These are phyloP conservation scores for Pestalotiopsis sp. DNA, from an alignment of 2,329 filamentous ascomycete genomes.

Conservation along the genomic window DNA sequence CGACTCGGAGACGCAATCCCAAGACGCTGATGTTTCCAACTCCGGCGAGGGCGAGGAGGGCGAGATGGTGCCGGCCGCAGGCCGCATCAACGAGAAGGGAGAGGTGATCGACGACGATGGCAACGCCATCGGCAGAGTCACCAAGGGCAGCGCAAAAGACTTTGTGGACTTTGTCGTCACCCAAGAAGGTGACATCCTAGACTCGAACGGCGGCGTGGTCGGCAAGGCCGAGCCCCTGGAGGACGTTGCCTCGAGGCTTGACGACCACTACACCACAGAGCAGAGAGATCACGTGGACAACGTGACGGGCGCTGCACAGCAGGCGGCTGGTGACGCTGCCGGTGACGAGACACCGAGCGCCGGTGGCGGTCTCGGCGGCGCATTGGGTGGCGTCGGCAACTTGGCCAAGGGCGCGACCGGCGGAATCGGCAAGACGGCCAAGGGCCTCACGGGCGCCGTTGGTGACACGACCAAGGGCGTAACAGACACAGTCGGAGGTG, in stretches of 20 bases:
- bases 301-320: neutral
- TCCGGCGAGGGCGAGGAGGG: conserved; percentile 28
- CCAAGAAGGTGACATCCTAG: conserved; percentile 35
- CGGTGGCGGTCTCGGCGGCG: conserved; percentile 11
- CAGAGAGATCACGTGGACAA: conserved; percentile 18
- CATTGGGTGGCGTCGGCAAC: conserved; percentile 24
- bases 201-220: conserved; percentile 31
- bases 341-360: conserved; percentile 5
- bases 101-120: conserved; percentile 58
- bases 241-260: conserved; percentile 29
- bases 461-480: conserved; percentile 23
- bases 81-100: conserved; percentile 53
- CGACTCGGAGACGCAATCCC: conserved; percentile 19
- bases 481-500: conserved; percentile 23
- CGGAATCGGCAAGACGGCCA: conserved; percentile 22
- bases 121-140: conserved; percentile 45
- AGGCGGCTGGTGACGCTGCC: neutral
- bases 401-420: conserved; percentile 22
- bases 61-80: conserved; percentile 36
- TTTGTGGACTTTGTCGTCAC: conserved; percentile 34
- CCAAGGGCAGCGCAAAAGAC: conserved; percentile 27
- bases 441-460: conserved; percentile 21
- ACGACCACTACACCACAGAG: conserved; percentile 28
- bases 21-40: conserved; percentile 12
- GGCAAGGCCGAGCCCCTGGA: conserved; percentile 35